These are phyloP conservation scores for Juglanconis sp. DNA, from an alignment of 2,329 filamentous ascomycete genomes.

Conservation along the genomic window DNA sequence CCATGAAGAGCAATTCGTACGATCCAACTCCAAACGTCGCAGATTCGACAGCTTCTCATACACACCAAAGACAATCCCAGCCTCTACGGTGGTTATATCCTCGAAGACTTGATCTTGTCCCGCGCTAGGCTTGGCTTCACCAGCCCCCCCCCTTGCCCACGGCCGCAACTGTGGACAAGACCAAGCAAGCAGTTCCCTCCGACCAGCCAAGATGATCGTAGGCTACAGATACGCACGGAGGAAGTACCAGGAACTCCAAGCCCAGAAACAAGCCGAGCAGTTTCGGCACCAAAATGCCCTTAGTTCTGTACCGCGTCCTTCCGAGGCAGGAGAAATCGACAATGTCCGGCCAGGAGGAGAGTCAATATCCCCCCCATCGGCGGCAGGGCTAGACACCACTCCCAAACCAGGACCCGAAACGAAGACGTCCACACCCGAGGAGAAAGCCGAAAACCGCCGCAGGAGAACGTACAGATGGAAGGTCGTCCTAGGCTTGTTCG, in stretches of 20 bases:
- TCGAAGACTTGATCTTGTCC: too few relatives aligned
- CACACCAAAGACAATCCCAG: too few relatives aligned
- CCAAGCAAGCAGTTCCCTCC: too few relatives aligned
- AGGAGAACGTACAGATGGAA: slow-evolving; percentile 51
- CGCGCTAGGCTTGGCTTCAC: too few relatives aligned
- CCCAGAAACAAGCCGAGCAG: neutral
- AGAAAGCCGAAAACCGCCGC: slow-evolving; percentile 31
- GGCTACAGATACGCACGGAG: slow-evolving; percentile 23
- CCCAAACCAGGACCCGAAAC: neutral
- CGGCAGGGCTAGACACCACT: neutral
- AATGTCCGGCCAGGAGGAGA: neutral
- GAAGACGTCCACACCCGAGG: slow-evolving; percentile 19
- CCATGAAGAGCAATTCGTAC: neutral
- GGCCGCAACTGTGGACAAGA: neutral
- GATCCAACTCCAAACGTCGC: neutral
- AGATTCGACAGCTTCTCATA: too few relatives aligned
- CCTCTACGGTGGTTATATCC: too few relatives aligned
- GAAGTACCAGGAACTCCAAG: slow-evolving; percentile 18
- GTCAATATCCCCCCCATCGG: neutral
- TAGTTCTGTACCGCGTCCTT: neutral
- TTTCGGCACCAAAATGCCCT: neutral
- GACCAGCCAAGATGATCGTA: slow-evolving; percentile 21
- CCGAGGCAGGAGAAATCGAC: neutral
- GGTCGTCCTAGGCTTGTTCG: slow-evolving; percentile 54
- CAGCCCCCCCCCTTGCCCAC: too few relatives aligned